phyloP scores from a whole-genome alignment of 2,329 filamentous ascomycete species.

The Amauroascus niger region DNA sequence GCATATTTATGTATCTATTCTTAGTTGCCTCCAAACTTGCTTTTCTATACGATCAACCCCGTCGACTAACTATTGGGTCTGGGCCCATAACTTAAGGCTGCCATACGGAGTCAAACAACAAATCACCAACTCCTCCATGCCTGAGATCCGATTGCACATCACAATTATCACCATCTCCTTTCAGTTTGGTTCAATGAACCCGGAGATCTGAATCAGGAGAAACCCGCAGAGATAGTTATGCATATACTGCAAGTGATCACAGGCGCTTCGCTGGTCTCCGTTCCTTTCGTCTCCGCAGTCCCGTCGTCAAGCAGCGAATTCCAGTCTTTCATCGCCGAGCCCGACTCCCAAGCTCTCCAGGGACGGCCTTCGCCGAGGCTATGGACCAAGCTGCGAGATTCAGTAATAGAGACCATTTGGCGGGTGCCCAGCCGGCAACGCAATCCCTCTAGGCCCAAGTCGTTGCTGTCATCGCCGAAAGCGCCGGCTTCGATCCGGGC shows the following conservation, averaged over 20 bases:
- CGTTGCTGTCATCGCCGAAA: conserved; percentile 16
- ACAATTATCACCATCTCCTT: too few species aligned
- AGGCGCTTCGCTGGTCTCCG: conserved; percentile 2
- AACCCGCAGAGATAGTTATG: conserved; percentile 10
- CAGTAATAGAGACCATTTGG: conserved; percentile 39
- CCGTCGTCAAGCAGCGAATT: conserved; percentile 10
- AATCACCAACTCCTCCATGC: too few species aligned
- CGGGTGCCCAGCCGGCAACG: conserved; percentile 24
- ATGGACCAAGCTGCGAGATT: conserved; percentile 35
- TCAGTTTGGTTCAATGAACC: too few species aligned
- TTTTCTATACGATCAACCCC: too few species aligned
- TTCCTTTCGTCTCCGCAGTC: conserved; percentile 10
- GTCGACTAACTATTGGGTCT: too few species aligned
- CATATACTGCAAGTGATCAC: conserved; percentile 3
- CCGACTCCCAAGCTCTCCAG: conserved; percentile 23
- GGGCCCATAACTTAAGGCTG: too few species aligned
- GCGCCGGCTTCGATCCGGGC: conserved; percentile 35
- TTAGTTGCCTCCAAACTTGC: too few species aligned
- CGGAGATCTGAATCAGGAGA: neutral
- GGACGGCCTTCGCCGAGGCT: conserved; percentile 23
- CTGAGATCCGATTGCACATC: too few species aligned
- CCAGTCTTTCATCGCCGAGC: conserved; percentile 18
- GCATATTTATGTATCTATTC: too few species aligned
- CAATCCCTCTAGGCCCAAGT: conserved; percentile 18
- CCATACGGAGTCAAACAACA: too few species aligned